Evolutionary conservation across 371 early-diverging fungal genomes (phyloP).

Genomic region (Dentiscutata heterogama): DNA sequence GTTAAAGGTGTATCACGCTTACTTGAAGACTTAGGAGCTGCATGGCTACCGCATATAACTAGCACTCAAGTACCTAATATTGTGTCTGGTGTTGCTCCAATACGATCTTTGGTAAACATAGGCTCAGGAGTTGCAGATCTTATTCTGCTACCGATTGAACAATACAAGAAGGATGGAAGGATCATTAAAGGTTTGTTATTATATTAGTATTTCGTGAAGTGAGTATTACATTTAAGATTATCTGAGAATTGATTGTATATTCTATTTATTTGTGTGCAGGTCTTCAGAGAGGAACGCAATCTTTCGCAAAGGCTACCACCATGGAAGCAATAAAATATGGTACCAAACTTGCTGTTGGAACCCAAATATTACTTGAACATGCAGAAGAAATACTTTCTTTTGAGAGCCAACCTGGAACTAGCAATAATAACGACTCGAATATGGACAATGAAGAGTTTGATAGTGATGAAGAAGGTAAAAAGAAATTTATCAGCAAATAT

Average conservation of each 20-base stretch:
- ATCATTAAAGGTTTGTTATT: constrained; percentile 74
- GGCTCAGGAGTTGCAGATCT: constrained; percentile 94
- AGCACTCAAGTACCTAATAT: constrained; percentile 90
- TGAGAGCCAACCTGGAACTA: constrained; percentile 1
- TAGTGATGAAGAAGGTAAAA: constrained; percentile 37
- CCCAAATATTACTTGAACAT: constrained; percentile 90
- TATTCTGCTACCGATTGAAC: constrained; percentile 91
- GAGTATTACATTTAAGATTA: not conserved
- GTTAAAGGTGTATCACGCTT: constrained; percentile 72
- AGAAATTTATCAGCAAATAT: constrained; percentile 72
- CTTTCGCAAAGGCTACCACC: constrained; percentile 91
- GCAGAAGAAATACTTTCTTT: constrained; percentile 79
- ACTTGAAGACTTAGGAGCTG: constrained; percentile 67
- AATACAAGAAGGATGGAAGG: constrained; percentile 93
- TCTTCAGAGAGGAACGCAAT: constrained; percentile 85
- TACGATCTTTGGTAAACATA: constrained; percentile 89
- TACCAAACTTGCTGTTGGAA: constrained; percentile 88
- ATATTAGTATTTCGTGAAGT: not conserved
- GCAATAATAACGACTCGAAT: not conserved
- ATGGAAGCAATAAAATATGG: constrained; percentile 92
- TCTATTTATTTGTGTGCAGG: constrained; percentile 52
- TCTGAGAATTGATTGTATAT: not conserved
- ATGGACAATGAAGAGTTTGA: constrained; percentile 11
- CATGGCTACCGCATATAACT: constrained; percentile 93
- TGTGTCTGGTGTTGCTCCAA: constrained; percentile 91